Evolutionary conservation across 768 basidiomycete species (phyloP), one percentile per base, ranked within the genome.

Genomic region (Gloeopeniophorella convolvens): DNA sequence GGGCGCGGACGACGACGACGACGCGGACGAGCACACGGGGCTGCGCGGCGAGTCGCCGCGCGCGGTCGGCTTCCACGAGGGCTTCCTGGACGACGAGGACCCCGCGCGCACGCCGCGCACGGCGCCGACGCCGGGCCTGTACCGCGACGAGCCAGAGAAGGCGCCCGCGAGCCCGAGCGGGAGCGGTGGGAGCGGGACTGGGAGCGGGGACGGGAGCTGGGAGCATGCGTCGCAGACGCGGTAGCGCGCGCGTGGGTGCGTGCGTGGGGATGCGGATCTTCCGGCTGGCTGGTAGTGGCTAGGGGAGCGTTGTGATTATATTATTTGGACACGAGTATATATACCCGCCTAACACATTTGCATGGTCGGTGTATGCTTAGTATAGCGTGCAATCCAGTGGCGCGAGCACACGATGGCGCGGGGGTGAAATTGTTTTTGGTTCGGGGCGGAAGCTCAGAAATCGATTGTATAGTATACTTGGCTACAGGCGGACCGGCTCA

Each of bases 31-130:
- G 62, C 74, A 75, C 55, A 82, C 83, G 0, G 77, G 76, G 26
- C 69, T 94, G 44, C 73, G 74, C 5, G 62, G 65, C 18, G 15
- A 67, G 50, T 62, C 64, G 31, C 68, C 67, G 11, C 71, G 70
- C 2, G 68, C 58, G 21, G 57, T 80, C 2, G 78, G 73, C 2
- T 85, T 84, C 66, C 89, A 92, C 64, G 80, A 87, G 30, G 87
- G 80, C 24, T 90, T 90, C 69, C 66, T 90, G 61, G 87, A 88
- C 21, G 90, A 92, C 61, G 89, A 89, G 54, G 82, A 83, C 16
- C 64, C 68, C n/a, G 56, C 62, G 0, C 61, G 65, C 6, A 65
- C 64, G 3, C 64, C 61, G 1, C 56, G 52, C 27, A 53, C 57
- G 18, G 55, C 49, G 15, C 53, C 42, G 33, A 46, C 63, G n/a